phyloP scores from a whole-genome alignment of 805 yeast species.

The Kregervanrija delftensis region DNA sequence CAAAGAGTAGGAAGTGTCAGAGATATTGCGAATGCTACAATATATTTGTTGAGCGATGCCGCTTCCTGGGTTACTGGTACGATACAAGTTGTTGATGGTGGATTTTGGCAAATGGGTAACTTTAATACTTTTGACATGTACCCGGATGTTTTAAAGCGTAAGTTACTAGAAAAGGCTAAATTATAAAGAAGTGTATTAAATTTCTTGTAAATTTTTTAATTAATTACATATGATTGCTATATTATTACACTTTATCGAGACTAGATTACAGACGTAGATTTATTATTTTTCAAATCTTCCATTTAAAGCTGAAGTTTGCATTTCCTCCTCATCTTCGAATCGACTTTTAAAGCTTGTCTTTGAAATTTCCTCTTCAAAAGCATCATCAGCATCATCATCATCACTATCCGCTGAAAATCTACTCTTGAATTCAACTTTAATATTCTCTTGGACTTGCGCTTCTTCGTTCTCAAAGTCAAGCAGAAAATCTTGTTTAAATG shows the following conservation, averaged over 20 bases:
- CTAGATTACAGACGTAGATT: too few species aligned
- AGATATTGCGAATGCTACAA: constrained; percentile 87
- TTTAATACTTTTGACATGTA: constrained; percentile 28
- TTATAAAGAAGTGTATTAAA: constrained; percentile 8
- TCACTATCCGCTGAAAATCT: constrained; percentile 2
- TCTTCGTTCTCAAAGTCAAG: constrained; percentile 8
- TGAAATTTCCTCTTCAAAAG: constrained; percentile 28
- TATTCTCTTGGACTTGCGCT: constrained; percentile 4
- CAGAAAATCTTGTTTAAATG: constrained; percentile 6
- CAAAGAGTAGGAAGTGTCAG: constrained; percentile 61
- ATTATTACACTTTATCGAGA: too few species aligned
- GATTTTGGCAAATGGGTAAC: constrained; percentile 73
- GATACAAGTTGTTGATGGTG: constrained; percentile 82
- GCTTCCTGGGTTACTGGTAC: constrained; percentile 74
- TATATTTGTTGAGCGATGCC: constrained; percentile 77
- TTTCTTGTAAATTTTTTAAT: neutral
- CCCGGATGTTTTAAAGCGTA: constrained; percentile 34
- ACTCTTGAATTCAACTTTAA: too few species aligned
- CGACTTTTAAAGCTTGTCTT: constrained; percentile 49
- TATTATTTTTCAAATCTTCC: too few species aligned
- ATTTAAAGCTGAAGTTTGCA: too few species aligned
- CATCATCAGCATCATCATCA: constrained; percentile 5
- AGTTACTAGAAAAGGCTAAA: constrained; percentile 20
- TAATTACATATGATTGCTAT: too few species aligned
- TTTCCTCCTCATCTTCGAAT: too few species aligned